Percentiles rank a stretch among this genome's conserved stretches.
These are phyloP conservation scores for Ceratobasidium sp. DNA, from an alignment of 1,284 basidiomycete genomes.

Conservation along the genomic window DNA sequence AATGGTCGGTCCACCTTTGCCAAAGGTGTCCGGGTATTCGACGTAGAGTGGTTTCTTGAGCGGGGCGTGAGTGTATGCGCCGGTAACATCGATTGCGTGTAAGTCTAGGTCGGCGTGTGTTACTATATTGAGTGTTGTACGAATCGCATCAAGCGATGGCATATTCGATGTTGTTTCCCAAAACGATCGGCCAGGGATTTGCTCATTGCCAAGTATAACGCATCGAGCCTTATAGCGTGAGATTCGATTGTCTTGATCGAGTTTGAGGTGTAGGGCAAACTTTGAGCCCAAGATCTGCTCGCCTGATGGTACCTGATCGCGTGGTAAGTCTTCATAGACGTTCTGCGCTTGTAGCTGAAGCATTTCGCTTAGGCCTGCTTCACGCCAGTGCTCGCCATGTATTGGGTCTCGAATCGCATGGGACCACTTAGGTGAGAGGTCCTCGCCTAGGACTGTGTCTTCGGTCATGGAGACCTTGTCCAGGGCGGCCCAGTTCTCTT, in stretches of 20 bases:
- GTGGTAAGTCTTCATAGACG: conserved; percentile 15
- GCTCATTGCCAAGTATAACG: conserved; percentile 4
- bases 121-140: not conserved
- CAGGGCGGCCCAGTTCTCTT: not conserved
- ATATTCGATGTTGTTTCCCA: conserved; percentile 3
- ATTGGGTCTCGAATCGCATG: not conserved
- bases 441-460: not conserved
- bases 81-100: conserved; percentile 1
- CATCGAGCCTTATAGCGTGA: not conserved
- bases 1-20: conserved; percentile 13
- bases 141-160: conserved; percentile 3
- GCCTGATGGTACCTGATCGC: conserved; percentile 1
- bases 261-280: conserved; percentile 1
- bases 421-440: conserved; percentile 5
- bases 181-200: conserved; percentile 17
- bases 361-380: not conserved
- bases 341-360: not conserved
- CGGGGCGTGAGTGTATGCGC: not conserved
- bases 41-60: conserved; percentile 11
- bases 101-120: conserved; percentile 1
- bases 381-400: conserved; percentile 3
- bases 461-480: not conserved
- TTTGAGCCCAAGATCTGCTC: not conserved
- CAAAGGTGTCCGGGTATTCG: not conserved
- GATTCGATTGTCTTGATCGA: not conserved